Base-by-base conservation (phyloP, 2,329 filamentous ascomycete genomes). In the Xylaria polymorpha region DNA sequence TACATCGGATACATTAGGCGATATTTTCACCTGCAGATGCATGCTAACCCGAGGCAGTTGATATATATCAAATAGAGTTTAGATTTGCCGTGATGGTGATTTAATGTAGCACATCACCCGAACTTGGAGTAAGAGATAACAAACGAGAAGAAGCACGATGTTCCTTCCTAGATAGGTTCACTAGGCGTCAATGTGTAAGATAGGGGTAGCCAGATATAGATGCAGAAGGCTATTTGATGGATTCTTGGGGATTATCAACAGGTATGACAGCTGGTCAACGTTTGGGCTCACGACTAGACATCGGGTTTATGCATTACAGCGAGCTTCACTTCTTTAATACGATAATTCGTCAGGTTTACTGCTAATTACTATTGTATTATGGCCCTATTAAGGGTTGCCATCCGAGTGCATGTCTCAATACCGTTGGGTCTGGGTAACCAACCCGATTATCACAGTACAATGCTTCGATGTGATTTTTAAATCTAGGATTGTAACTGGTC, bases 21-120 rank as follows among this genome's bases (percentile, higher is more conserved):
- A 41, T 25, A 51, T 46, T 59, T 43, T 35, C 37, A 48, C 55
- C 46, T 63, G 61, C 57, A 70, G 51, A 29, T 70, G 58, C 53
- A 62, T 35, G 41, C 41, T n/a, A 39, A 48, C 39, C n/a, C 50
- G 51, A 29, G 25, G 25, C 4, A n/a, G 6, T 41, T 29, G 2
- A 3, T 20, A 20, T 41, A 32, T 37, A 20, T 20, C 22, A 59
- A 46, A 25, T 41, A 53, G n/a, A 12, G 3, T 25, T 39, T 15
- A 32, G 39, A 48, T 25, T 9, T 63, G 20, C 39, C 29, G n/a
- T 68, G 56, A 61, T 39, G 55, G 22, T 20, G 10, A 60, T n/a
- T 59, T 56, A 55, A 63, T 29, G 44, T 48, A 48, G 55, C 12
- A 22, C 29, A 39, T 44, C 53, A 18, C 18, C 20, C 35, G 18